phyloP scores from a whole-genome alignment of 176 grass and related monocot genomes.

The Oryza rufipogon region DNA sequence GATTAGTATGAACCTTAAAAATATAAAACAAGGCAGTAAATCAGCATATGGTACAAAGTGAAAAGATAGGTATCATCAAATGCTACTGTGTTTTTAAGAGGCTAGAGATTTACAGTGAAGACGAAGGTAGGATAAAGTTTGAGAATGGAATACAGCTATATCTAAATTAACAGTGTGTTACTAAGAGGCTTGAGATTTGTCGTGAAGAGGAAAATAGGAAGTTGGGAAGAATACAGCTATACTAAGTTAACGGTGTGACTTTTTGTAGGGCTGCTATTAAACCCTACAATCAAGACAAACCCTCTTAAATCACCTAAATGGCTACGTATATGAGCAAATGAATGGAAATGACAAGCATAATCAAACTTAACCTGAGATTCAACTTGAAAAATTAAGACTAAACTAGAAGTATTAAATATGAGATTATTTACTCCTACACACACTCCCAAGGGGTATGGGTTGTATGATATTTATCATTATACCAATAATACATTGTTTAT shows the following conservation, averaged over 20 bases:
- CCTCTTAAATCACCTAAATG: background rate
- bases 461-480: background rate
- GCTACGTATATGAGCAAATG: background rate
- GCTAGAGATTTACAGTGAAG: background rate
- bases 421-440: background rate
- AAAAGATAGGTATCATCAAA: background rate
- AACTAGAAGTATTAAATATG: background rate
- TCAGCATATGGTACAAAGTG: background rate
- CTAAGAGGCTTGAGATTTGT: constrained; percentile 12
- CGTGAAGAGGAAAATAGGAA: background rate
- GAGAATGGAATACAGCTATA: background rate
- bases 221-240: background rate
- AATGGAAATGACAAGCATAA: background rate
- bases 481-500: background rate
- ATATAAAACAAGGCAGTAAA: background rate
- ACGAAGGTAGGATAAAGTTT: background rate
- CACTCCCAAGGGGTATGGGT: background rate
- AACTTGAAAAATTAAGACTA: background rate
- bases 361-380: background rate
- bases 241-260: constrained; percentile 3
- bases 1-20: constrained; percentile 7
- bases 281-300: background rate
- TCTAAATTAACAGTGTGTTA: constrained; percentile 10
- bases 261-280: background rate
- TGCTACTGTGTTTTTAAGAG: constrained; percentile 5